These are phyloP conservation scores for Aspergillus novofumigatus DNA, from an alignment of 2,329 filamentous ascomycete genomes.

Conservation along the genomic window DNA sequence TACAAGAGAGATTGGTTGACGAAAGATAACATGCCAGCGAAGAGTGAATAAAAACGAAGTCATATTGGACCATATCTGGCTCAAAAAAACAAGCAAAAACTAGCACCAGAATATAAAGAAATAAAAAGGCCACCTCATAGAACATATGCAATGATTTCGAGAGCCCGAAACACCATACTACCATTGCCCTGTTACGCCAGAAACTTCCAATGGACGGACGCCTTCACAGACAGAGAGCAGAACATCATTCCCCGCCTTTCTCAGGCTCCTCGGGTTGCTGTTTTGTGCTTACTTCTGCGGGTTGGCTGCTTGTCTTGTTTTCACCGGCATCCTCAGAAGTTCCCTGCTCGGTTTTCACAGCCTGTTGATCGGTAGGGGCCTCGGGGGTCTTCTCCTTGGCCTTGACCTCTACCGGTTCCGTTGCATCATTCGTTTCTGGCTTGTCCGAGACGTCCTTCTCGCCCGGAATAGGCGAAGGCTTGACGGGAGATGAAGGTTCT, in stretches of 20 bases:
- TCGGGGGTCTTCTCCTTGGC: constrained; percentile 14
- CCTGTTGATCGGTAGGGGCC: constrained; percentile 13
- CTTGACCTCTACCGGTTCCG: constrained; percentile 10
- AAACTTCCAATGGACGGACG: constrained; percentile 25
- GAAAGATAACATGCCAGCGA: neutral
- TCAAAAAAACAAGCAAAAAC: neutral
- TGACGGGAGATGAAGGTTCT: constrained; percentile 15
- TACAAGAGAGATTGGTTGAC: neutral
- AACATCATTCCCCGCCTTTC: constrained; percentile 29
- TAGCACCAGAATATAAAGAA: constrained; percentile 1
- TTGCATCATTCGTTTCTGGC: constrained; percentile 2
- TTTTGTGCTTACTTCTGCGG: constrained; percentile 8
- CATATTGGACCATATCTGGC: neutral
- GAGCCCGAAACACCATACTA: constrained; percentile 35
- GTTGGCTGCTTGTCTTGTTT: constrained; percentile 19
- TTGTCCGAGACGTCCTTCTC: constrained; percentile 8
- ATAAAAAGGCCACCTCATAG: constrained; percentile 4
- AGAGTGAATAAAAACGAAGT: neutral
- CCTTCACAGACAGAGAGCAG: constrained; percentile 15
- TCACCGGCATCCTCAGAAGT: constrained; percentile 8
- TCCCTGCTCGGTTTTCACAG: constrained; percentile 8
- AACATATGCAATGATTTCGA: constrained; percentile 15
- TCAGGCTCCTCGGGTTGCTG: constrained; percentile 28
- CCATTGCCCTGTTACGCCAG: constrained; percentile 33
- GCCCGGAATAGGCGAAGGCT: constrained; percentile 18